Base-by-base conservation (phyloP, 768 basidiomycete genomes). In the Chlorophyllum brunneum region DNA sequence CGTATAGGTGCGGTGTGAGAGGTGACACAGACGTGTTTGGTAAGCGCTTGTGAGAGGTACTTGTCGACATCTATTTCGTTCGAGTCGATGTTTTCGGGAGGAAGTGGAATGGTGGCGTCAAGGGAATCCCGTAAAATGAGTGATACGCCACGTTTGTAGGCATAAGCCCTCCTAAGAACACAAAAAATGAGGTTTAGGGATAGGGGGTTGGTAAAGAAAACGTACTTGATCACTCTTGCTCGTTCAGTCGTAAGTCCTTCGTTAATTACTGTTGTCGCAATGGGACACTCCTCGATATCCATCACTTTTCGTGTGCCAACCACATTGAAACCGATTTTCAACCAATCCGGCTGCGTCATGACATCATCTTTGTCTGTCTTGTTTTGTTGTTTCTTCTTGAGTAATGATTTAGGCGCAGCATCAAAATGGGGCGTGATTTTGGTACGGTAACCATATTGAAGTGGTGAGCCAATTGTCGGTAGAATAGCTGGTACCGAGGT, bases 381-480 rank as follows among this genome's bases (percentile, higher is more conserved):
- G 7, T 27, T 34, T 1, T 31, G 34, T 26, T 53, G 51, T 20
- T 39, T 38, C 6, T 62, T 42, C 47, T 62, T 58, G 7, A 60
- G 54, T 0, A 61, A 61, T 13, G 58, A 63, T 56, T 75, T 82
- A 1, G 81, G 78, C 0, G 92, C 85, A 0, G 84, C 79, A 20
- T 94, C 90, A 56, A 98, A 98, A 65, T 99, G 97, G 0, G 97
- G 97, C 0, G 97, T 98, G 48, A 99, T 85, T 70, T 99, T 99
- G 1, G 97, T 99, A 27, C 95, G 83, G 65, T 99, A 99, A 46
- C 78, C 81, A 65, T 95, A 98, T 48, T 95, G 83, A 43, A 90
- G 73, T 0, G 95, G 97, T 0, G 91, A 93, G n/a, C 82, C 79
- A 5, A 93, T 83, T 0, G 94, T 97, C 0, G 83, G 68, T 33